Percentiles rank a stretch among this genome's conserved stretches.
These are phyloP conservation scores for Umbellularia californica DNA, from an alignment of 164 flowering plant genomes.

Conservation along the genomic window DNA sequence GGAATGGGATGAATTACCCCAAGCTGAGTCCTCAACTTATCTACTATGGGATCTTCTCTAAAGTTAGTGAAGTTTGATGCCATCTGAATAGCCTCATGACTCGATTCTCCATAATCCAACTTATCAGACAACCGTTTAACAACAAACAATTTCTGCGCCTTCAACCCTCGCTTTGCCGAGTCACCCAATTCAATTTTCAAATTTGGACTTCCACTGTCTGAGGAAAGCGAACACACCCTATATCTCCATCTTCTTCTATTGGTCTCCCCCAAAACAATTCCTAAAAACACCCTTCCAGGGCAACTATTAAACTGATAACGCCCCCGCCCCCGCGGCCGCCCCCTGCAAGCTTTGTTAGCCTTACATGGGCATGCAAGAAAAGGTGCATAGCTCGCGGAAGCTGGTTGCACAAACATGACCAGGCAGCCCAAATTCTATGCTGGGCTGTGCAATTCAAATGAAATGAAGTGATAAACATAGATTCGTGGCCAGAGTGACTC, in stretches of 20 bases:
- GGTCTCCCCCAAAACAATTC: neutral
- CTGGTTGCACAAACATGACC: slow-evolving; percentile 35
- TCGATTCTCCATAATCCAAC: slow-evolving; percentile 29
- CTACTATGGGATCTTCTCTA: slow-evolving; percentile 77
- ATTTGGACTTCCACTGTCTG: slow-evolving; percentile 15
- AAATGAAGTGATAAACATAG: neutral
- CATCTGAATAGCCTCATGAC: slow-evolving; percentile 28
- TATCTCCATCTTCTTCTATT: slow-evolving; percentile 9
- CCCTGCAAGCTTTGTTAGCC: neutral
- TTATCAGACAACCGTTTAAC: slow-evolving; percentile 41
- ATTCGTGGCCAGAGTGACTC: neutral
- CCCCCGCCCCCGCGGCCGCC: neutral
- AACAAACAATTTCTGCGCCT: slow-evolving; percentile 22
- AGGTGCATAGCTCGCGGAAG: slow-evolving; percentile 27
- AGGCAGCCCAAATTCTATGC: neutral
- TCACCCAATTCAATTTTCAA: slow-evolving; percentile 24
- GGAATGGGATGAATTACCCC: slow-evolving; percentile 95
- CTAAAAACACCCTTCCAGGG: slow-evolving; percentile 4
- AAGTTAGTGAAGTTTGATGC: slow-evolving; percentile 52
- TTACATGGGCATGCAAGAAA: slow-evolving; percentile 15
- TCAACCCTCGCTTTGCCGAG: slow-evolving; percentile 34
- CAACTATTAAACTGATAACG: neutral
- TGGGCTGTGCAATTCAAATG: slow-evolving; percentile 1
- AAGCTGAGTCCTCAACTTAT: slow-evolving; percentile 83
- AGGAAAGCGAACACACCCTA: slow-evolving; percentile 15